Conservation (phyloP, 2,329 filamentous ascomycete genomes). For the Aspergillus sp. region DNA sequence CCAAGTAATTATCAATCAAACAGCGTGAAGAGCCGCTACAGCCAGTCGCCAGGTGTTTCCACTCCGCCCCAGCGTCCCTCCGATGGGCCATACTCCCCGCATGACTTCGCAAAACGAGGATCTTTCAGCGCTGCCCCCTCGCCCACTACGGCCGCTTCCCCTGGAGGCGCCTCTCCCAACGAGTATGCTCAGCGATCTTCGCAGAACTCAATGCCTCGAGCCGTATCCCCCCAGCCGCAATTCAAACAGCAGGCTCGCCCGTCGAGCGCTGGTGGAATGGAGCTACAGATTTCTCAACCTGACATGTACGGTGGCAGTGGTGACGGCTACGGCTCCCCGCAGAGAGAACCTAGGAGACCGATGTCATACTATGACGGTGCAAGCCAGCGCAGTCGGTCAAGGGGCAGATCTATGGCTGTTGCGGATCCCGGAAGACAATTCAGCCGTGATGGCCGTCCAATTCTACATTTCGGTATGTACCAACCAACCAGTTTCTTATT, state of each 20-base stretch:
- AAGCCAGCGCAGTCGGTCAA: constrained; percentile 54
- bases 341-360: constrained; percentile 43
- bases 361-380: constrained; percentile 49
- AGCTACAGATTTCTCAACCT: constrained; percentile 64
- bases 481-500: neutral
- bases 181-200: neutral
- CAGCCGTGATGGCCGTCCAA: constrained; percentile 80
- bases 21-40: constrained; percentile 41
- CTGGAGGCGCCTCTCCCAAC: constrained; percentile 1
- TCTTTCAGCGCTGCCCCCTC: constrained; percentile 31
- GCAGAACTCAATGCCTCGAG: constrained; percentile 24
- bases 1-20: constrained; percentile 48
- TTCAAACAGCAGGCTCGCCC: constrained; percentile 52
- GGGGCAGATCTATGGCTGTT: constrained; percentile 86
- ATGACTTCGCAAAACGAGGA: constrained; percentile 38
- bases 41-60: constrained; percentile 35
- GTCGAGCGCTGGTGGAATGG: constrained; percentile 58
- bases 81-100: constrained; percentile 46
- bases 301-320: constrained; percentile 55
- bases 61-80: constrained; percentile 34
- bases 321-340: constrained; percentile 33
- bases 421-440: constrained; percentile 67
- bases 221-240: constrained; percentile 54
- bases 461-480: constrained; percentile 87
- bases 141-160: neutral